phyloP scores from a whole-genome alignment of 257 asterid genomes.

The Jacaranda copaia region DNA sequence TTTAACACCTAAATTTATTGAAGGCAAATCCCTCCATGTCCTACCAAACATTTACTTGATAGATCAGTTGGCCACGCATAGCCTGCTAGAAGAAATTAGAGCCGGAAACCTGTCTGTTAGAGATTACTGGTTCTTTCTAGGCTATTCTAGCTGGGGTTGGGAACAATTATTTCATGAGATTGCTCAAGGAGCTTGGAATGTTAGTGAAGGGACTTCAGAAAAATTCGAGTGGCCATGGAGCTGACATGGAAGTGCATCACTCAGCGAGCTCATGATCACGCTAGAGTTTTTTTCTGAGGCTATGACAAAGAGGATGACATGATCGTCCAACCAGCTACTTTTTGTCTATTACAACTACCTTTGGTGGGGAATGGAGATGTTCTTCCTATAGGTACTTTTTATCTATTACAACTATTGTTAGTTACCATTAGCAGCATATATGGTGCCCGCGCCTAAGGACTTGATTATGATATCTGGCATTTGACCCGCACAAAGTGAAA shows the following conservation, averaged over 20 bases:
- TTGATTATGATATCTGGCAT: too few species aligned
- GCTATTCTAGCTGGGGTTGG: slow-evolving; percentile 88
- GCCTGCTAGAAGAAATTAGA: slow-evolving; percentile 62
- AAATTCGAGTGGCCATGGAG: slow-evolving; percentile 63
- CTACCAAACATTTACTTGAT: slow-evolving; percentile 62
- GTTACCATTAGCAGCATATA: too few species aligned
- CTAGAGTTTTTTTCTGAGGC: too few species aligned
- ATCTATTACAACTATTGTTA: not conserved
- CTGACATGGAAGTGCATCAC: slow-evolving; percentile 14
- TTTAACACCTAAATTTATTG: slow-evolving; percentile 51
- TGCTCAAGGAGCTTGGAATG: slow-evolving; percentile 89
- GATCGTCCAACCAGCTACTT: too few species aligned
- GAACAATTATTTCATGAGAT: slow-evolving; percentile 81
- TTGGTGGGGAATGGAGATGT: not conserved
- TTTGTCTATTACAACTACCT: too few species aligned
- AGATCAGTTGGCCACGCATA: slow-evolving; percentile 59
- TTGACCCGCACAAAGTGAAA: too few species aligned
- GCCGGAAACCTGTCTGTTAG: slow-evolving; percentile 58
- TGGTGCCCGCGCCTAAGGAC: too few species aligned
- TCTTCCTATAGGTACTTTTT: not conserved
- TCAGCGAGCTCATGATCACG: too few species aligned
- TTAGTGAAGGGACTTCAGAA: slow-evolving; percentile 52
- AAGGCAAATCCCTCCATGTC: slow-evolving; percentile 53
- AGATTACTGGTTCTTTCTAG: slow-evolving; percentile 83
- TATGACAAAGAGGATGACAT: not conserved